A percentile compares a stretch with the other conserved stretches of the same genome.
Evolutionary conservation across 345 rosid species (phyloP).

Genomic region (Murraya koenigii): DNA sequence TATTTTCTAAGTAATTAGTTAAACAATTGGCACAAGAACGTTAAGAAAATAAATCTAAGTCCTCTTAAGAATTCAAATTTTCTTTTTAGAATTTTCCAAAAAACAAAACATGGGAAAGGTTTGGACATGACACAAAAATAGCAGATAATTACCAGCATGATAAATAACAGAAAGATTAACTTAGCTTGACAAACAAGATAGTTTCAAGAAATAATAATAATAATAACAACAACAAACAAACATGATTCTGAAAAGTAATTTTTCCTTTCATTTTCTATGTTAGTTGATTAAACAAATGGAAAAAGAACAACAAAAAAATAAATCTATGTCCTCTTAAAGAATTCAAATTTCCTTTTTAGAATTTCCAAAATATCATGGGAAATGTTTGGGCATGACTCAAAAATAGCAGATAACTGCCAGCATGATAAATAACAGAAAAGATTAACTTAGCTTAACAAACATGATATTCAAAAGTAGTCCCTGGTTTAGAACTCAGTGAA

Average conservation of each 20-base stretch:
- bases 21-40: background rate
- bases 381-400: background rate
- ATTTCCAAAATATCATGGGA: background rate
- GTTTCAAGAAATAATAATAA: no score
- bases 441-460: background rate
- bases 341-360: background rate
- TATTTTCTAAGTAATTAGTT: background rate
- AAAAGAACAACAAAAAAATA: background rate
- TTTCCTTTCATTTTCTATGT: background rate
- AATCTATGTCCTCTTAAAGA: background rate
- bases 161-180: background rate
- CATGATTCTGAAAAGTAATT: background rate
- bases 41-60: background rate
- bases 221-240: no score
- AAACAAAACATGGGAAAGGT: background rate
- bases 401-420: background rate
- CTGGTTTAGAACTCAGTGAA: background rate
- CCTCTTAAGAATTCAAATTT: background rate
- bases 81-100: background rate
- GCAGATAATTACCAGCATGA: conserved; percentile 1
- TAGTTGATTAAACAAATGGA: background rate
- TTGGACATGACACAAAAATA: background rate
- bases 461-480: background rate
- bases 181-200: background rate
- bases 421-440: background rate